Conservation (phyloP, 1,139 yeast genomes). For the Taphrina sp. region DNA sequence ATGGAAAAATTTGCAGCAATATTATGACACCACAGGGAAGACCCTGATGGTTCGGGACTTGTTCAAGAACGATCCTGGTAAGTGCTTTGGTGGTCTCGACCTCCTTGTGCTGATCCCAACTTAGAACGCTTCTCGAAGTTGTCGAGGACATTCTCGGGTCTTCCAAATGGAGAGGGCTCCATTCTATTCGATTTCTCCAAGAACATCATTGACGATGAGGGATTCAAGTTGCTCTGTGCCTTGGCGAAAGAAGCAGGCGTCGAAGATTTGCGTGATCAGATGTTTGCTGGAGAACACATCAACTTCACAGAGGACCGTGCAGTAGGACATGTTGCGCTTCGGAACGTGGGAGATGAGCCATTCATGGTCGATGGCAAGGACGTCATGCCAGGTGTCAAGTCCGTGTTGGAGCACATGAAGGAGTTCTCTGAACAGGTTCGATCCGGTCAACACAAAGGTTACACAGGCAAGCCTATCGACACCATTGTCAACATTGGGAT, state of each 20-base stretch:
- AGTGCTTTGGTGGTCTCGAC: not conserved
- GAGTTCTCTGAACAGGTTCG: constrained; percentile 87
- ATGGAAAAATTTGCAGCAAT: constrained; percentile 72
- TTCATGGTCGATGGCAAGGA: constrained; percentile 87
- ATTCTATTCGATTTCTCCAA: constrained; percentile 92
- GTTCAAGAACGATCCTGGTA: constrained; percentile 62
- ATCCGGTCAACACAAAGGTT: constrained; percentile 94
- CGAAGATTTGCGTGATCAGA: constrained; percentile 78
- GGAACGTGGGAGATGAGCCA: constrained; percentile 80
- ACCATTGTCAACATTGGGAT: constrained; percentile 97
- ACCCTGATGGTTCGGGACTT: constrained; percentile 70
- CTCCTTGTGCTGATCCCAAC: not conserved
- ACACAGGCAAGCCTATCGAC: constrained; percentile 88
- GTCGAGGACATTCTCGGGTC: constrained; percentile 62
- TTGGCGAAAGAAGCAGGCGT: constrained; percentile 90
- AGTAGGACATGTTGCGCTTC: constrained; percentile 90
- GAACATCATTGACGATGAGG: constrained; percentile 84
- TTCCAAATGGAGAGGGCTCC: constrained; percentile 78
- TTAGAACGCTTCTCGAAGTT: constrained; percentile 63
- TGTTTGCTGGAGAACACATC: constrained; percentile 91
- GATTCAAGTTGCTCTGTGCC: constrained; percentile 61
- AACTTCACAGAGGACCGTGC: constrained; percentile 96
- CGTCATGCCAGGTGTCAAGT: constrained; percentile 85
- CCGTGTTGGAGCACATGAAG: constrained; percentile 90
- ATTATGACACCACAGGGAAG: constrained; percentile 68